These are phyloP conservation scores for Dillenia suffruticosa DNA, from an alignment of 164 flowering plant genomes.

Conservation along the genomic window DNA sequence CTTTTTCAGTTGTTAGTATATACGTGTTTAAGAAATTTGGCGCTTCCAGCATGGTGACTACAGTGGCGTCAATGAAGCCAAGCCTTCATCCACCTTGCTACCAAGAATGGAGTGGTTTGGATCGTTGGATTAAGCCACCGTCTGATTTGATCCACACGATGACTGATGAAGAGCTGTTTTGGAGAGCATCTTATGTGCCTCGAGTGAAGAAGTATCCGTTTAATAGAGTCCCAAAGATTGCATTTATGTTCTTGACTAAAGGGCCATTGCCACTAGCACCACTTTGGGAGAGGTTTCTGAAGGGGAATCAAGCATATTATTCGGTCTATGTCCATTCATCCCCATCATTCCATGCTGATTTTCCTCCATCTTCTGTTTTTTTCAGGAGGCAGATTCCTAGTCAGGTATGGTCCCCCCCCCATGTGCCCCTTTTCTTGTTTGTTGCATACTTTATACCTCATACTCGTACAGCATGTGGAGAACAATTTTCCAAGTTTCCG, in stretches of 20 bases:
- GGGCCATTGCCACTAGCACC: conserved; percentile 56
- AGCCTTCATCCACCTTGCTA: conserved; percentile 18
- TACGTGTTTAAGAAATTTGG: conserved; percentile 31
- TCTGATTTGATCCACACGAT: conserved; percentile 34
- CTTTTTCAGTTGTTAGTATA: conserved; percentile 31
- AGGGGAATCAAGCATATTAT: conserved; percentile 45
- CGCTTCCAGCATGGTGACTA: conserved; percentile 12
- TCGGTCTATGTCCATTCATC: conserved; percentile 52
- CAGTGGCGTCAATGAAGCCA: conserved; percentile 18
- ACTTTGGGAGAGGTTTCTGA: conserved; percentile 60
- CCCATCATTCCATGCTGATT: conserved; percentile 31
- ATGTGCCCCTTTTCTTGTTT: not conserved
- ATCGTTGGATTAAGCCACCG: conserved; percentile 40
- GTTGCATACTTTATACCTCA: too few relatives aligned
- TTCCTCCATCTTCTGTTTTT: conserved; percentile 38
- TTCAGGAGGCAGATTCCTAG: conserved; percentile 49
- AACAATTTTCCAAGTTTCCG: too few relatives aligned
- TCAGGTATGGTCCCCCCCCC: conserved; percentile 28
- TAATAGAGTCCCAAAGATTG: conserved; percentile 47
- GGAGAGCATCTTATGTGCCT: conserved; percentile 53
- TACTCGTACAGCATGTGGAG: too few relatives aligned
- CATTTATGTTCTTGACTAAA: conserved; percentile 58
- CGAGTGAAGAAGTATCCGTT: conserved; percentile 32
- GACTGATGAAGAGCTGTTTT: conserved; percentile 48
- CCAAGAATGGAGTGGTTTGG: conserved; percentile 23